These are phyloP conservation scores for Vitis amurensis DNA, from an alignment of 164 flowering plant species.

Conservation along the genomic window DNA sequence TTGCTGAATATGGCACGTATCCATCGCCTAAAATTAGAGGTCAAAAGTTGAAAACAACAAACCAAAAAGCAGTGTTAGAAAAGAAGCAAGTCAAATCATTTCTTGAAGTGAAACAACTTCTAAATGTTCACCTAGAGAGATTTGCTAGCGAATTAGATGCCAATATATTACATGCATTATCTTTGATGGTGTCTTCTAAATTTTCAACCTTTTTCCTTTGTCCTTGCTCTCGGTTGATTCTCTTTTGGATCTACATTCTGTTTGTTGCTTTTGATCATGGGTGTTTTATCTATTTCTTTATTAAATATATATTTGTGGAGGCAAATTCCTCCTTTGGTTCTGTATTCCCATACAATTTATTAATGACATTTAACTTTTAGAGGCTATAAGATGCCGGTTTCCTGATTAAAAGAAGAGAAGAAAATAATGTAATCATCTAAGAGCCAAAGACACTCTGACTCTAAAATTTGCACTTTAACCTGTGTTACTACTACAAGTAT, in stretches of 20 bases:
- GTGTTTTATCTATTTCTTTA: too few relatives aligned
- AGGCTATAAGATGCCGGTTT: too few relatives aligned
- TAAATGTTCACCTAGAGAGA: background rate
- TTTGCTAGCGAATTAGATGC: background rate
- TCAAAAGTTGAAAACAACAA: conserved; percentile 1
- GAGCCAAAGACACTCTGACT: too few relatives aligned
- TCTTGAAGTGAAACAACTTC: background rate
- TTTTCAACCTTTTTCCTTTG: background rate
- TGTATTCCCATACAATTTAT: too few relatives aligned
- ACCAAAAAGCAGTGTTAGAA: background rate
- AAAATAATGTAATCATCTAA: too few relatives aligned
- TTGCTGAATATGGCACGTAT: conserved; percentile 39
- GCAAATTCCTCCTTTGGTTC: too few relatives aligned
- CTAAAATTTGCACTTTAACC: background rate
- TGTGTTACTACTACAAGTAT: background rate
- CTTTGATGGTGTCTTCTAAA: background rate
- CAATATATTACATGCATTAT: background rate
- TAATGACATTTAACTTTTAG: too few relatives aligned
- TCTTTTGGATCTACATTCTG: too few relatives aligned
- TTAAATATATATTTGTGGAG: too few relatives aligned
- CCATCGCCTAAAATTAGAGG: conserved; percentile 40
- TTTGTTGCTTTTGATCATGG: too few relatives aligned
- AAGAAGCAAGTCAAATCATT: background rate
- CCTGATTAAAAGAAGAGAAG: too few relatives aligned
- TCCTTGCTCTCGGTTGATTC: background rate